These are phyloP conservation scores for Scalesia atractyloides DNA, from an alignment of 129 eudicot genomes.

Conservation along the genomic window DNA sequence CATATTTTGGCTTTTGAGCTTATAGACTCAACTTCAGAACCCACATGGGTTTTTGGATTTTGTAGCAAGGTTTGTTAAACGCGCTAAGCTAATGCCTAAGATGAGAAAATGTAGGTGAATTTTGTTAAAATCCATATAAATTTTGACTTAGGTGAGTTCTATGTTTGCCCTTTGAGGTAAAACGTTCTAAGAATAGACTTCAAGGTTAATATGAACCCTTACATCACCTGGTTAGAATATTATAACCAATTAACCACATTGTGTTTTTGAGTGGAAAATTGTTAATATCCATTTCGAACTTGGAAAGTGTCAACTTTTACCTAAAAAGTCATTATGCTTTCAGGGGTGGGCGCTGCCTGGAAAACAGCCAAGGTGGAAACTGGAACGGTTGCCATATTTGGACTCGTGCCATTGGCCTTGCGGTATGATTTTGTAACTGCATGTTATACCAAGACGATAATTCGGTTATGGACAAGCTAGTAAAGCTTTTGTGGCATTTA, in stretches of 20 bases:
- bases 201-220: no score
- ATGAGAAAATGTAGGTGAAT: background rate
- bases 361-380: slow-evolving; percentile 76
- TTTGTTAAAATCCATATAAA: background rate
- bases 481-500: background rate
- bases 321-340: slow-evolving; percentile 11
- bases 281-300: background rate
- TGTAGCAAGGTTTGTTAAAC: slow-evolving; percentile 6
- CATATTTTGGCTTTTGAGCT: no score
- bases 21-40: background rate
- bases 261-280: background rate
- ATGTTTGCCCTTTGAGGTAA: no score
- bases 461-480: background rate
- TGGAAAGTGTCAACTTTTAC: background rate
- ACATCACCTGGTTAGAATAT: no score
- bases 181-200: no score
- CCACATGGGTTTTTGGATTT: background rate
- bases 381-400: slow-evolving; percentile 90
- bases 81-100: background rate
- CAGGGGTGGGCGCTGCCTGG: slow-evolving; percentile 97
- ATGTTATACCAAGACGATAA: background rate
- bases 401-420: slow-evolving; percentile 87
- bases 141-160: no score
- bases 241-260: background rate
- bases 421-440: slow-evolving; percentile 46